Conservation (phyloP, 108 stramenopile species). For the Nitzschia putrida region DNA sequence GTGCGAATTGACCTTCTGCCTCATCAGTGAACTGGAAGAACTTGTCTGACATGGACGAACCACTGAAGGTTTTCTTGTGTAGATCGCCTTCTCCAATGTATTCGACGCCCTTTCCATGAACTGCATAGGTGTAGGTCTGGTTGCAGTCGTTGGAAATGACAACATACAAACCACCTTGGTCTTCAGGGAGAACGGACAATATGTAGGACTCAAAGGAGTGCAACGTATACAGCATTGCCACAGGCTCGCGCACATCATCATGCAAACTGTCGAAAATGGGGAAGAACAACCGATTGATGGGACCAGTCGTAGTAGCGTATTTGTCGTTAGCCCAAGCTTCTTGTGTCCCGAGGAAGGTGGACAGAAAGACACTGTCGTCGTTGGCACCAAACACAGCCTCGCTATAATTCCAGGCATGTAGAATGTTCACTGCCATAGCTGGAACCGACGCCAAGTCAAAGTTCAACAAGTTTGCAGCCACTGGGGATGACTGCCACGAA, state of each 20-base stretch:
- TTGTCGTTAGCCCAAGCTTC: conserved; percentile 10
- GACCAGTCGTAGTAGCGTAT: conserved; percentile 25
- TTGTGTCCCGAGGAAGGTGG: background rate
- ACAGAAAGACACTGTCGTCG: conserved; percentile 26
- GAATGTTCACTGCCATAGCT: conserved; percentile 18
- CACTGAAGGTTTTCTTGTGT: conserved; percentile 40
- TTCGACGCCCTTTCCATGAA: conserved; percentile 33
- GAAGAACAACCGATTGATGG: conserved; percentile 34
- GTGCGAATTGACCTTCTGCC: background rate
- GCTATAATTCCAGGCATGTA: conserved; percentile 34
- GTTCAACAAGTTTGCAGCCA: conserved; percentile 4
- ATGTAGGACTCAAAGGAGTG: conserved; percentile 47
- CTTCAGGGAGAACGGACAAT: conserved; percentile 30
- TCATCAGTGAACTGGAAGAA: background rate
- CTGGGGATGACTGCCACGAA: conserved; percentile 12
- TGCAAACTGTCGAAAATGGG: conserved; percentile 49
- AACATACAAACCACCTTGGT: conserved; percentile 50
- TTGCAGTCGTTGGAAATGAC: conserved; percentile 44
- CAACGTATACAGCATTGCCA: conserved; percentile 39
- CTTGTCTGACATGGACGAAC: background rate
- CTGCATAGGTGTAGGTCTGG: conserved; percentile 43
- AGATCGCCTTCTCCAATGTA: conserved; percentile 54
- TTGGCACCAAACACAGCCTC: conserved; percentile 30
- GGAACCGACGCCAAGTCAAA: conserved; percentile 15
- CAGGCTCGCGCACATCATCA: conserved; percentile 3